Evolutionary conservation across 257 asterid species (phyloP).

Genomic region (Jacaranda copaia): DNA sequence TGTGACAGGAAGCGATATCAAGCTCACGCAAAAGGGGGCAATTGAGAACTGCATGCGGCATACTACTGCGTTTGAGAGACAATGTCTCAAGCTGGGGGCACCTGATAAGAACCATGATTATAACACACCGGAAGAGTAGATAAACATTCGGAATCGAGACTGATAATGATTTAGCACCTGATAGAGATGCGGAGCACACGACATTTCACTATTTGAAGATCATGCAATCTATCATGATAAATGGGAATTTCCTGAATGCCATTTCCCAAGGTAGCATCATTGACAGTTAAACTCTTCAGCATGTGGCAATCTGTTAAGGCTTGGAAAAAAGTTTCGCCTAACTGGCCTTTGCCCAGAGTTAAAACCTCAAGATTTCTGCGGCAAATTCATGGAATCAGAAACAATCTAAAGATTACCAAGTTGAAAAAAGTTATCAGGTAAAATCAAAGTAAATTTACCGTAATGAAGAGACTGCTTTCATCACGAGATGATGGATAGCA

Average conservation of each 20-base stretch:
- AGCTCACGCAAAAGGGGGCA: constrained; percentile 90
- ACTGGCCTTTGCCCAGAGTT: constrained; percentile 90
- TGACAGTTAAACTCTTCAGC: constrained; percentile 83
- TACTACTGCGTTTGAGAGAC: constrained; percentile 96
- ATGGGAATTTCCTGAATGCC: constrained; percentile 86
- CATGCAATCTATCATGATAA: constrained; percentile 72
- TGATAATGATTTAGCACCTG: constrained; percentile 57
- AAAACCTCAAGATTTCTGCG: constrained; percentile 89
- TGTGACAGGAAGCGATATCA: constrained; percentile 98
- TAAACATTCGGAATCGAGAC: neutral
- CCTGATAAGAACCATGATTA: constrained; percentile 53
- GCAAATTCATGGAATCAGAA: constrained; percentile 40
- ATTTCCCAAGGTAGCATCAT: constrained; percentile 88
- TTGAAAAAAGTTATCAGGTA: constrained; percentile 1
- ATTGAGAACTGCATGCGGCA: constrained; percentile 93
- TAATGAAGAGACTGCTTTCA: constrained; percentile 75
- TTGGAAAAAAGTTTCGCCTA: constrained; percentile 83
- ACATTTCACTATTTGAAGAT: constrained; percentile 89
- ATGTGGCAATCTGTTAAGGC: constrained; percentile 73
- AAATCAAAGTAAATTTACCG: constrained; percentile 54
- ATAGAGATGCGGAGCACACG: constrained; percentile 89
- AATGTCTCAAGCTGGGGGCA: constrained; percentile 88
- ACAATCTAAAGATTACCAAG: constrained; percentile 18
- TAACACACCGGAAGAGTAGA: constrained; percentile 20
- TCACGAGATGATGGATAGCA: constrained; percentile 65